Percentiles rank a stretch among this genome's conserved stretches.
Conservation (phyloP, 1,139 yeast species). For the Citeromyces siamensis region DNA sequence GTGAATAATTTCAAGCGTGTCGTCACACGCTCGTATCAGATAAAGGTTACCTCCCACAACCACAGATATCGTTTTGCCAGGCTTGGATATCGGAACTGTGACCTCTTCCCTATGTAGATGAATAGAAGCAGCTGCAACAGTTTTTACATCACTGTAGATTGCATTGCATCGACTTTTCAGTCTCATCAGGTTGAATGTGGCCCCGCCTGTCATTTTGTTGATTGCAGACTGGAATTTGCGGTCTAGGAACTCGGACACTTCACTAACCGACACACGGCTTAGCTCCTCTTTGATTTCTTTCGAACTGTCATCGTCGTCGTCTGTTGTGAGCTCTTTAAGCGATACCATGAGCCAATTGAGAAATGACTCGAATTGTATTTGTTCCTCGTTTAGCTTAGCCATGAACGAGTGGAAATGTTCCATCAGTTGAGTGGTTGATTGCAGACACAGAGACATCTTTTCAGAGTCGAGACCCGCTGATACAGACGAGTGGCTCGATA, state of each 20-base stretch:
- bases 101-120: no score
- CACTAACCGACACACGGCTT: background rate
- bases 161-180: constrained; percentile 4
- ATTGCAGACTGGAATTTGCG: constrained; percentile 2
- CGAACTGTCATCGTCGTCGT: constrained; percentile 11
- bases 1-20: no score
- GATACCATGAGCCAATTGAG: constrained; percentile 30
- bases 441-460: constrained; percentile 5
- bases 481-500: constrained; percentile 26
- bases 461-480: constrained; percentile 22
- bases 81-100: no score
- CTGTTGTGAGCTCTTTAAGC: constrained; percentile 18
- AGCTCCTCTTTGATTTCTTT: constrained; percentile 1
- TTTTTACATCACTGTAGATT: constrained; percentile 11
- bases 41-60: no score
- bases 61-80: no score
- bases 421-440: constrained; percentile 13
- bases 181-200: background rate
- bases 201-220: constrained; percentile 3
- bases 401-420: constrained; percentile 25
- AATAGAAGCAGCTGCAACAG: no score
- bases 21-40: no score
- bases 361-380: constrained; percentile 35
- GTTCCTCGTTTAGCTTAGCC: constrained; percentile 39
- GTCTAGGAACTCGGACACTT: constrained; percentile 2